Base-by-base conservation (phyloP, 805 yeast genomes). In the Wickerhamomyces hampshirensis region DNA sequence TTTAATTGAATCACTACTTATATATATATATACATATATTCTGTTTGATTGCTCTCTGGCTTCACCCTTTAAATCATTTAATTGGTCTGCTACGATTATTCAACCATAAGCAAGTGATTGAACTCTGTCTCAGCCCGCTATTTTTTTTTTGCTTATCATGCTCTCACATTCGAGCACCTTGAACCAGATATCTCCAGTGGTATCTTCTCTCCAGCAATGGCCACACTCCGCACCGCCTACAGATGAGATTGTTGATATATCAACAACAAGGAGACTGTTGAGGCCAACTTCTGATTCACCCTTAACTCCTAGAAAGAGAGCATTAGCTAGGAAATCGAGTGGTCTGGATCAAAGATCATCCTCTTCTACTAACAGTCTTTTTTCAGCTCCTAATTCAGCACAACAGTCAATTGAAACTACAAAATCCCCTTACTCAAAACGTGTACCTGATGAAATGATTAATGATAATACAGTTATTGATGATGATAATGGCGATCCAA, bases 271-370 rank as follows among this genome's bases (percentile, higher is more conserved):
- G 21, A 48, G 40, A n/a, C 43, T 49, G 2, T 34, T 54, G 19
- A 46, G 33, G 21, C 42, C 53, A 6, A 46, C 47, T 4, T 46
- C 49, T 1, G 45, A 44, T 14, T 39, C 45, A 4, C 33, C 35
- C 5, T 34, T 46, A 7, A 51, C 51, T 2, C 55, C 56, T 23
- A 35, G 51, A 14, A 48, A 43, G 31, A 35, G 51, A 27, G 53
- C 59, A 10, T 32, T 48, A 3, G 50, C 53, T 1, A 32, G 46
- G 5, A 51, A 47, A 15, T 26, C 45, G 0, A 39, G 40, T 23
- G 32, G 19, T n/a, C 14, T 31, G 13, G 15, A 23, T 7, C 11
- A n/a, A 13, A 7, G 23, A 11, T 17, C 30, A 26, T 14, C 28
- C 15, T 13, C 17, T 16, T 17, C 30, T 23, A 26, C 30, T 23